These are phyloP conservation scores for Colletotrichum godetiae DNA, from an alignment of 2,329 filamentous ascomycete species.

Conservation along the genomic window DNA sequence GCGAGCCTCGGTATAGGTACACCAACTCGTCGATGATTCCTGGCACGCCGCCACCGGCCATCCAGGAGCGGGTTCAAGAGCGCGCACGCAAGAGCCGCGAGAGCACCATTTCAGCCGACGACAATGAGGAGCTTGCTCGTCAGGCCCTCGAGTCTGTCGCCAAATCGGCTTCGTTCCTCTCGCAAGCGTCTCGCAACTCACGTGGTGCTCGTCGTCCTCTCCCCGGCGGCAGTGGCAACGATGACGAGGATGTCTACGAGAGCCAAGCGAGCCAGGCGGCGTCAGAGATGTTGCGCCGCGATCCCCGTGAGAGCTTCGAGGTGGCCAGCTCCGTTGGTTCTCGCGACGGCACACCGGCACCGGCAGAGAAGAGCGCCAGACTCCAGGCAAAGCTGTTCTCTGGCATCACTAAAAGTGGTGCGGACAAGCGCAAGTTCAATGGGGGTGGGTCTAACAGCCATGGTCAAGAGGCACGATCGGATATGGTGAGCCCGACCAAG, in stretches of 20 bases:
- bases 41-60: slow-evolving; percentile 52
- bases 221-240: slow-evolving; percentile 44
- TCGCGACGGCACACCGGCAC: slow-evolving; percentile 56
- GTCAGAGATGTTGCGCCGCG: slow-evolving; percentile 76
- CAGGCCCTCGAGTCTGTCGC: slow-evolving; percentile 66
- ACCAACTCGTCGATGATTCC: slow-evolving; percentile 52
- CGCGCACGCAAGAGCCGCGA: slow-evolving; percentile 78
- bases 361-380: slow-evolving; percentile 57
- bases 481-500: slow-evolving; percentile 61
- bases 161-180: slow-evolving; percentile 52
- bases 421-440: slow-evolving; percentile 64
- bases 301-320: slow-evolving; percentile 65
- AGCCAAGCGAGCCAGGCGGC: slow-evolving; percentile 84
- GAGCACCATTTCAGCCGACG: slow-evolving; percentile 82
- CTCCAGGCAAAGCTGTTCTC: slow-evolving; percentile 65
- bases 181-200: slow-evolving; percentile 42
- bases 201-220: slow-evolving; percentile 31
- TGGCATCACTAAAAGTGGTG: slow-evolving; percentile 53
- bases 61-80: slow-evolving; percentile 52
- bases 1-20: slow-evolving; percentile 64
- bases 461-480: slow-evolving; percentile 45
- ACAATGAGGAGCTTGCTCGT: slow-evolving; percentile 67
- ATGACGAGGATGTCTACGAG: slow-evolving; percentile 71
- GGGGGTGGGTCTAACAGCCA: slow-evolving; percentile 42
- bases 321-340: slow-evolving; percentile 56